Base-by-base conservation (phyloP, 768 basidiomycete species). In the Boletus edulis region DNA sequence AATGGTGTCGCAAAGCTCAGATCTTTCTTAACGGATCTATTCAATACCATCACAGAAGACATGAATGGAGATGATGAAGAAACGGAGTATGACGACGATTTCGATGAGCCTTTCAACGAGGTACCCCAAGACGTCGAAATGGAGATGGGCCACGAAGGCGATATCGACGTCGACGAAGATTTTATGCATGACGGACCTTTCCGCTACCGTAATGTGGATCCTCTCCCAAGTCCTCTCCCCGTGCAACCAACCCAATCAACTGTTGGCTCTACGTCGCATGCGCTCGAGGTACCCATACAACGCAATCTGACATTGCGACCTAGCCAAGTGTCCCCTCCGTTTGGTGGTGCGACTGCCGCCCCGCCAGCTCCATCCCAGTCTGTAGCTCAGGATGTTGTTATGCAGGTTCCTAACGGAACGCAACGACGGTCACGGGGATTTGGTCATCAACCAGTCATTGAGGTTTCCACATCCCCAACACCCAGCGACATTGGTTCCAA, bases 1-100 rank as follows among this genome's bases (percentile, higher is more conserved):
- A 86, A 86, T 60, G 95, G 96, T 8, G 91, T 99, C 2, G 75
- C 81, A 12, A 86, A 93, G 46, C 79, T 99, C 18, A 82, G 96
- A 32, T 75, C 83, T 17, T 94, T 85, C 69, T 75, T 99, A 45
- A 86, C 81, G 7, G 87, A 87, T 55, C 70, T 89, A 14, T 90
- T 87, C 67, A 85, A 86, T 61, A 83, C 83, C 57, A 86, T 91
- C 62, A 87, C 82, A 3, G 89, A 89, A 62, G 77, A 77, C 49
- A 77, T 81, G 76, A 85, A 82, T 59, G 83, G 80, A 27, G 77
- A 78, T 51, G 86, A 80, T 43, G 87, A 85, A 62, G 83, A 84
- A 60, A 85, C 81, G 2, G 85, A 88, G 60, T 85, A 85, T 57
- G 82, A 85, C 47, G 83, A 75, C 49, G 65, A 72, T 40, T 70